These are phyloP conservation scores for Rhodocollybia butyracea DNA, from an alignment of 768 basidiomycete species.

Conservation along the genomic window DNA sequence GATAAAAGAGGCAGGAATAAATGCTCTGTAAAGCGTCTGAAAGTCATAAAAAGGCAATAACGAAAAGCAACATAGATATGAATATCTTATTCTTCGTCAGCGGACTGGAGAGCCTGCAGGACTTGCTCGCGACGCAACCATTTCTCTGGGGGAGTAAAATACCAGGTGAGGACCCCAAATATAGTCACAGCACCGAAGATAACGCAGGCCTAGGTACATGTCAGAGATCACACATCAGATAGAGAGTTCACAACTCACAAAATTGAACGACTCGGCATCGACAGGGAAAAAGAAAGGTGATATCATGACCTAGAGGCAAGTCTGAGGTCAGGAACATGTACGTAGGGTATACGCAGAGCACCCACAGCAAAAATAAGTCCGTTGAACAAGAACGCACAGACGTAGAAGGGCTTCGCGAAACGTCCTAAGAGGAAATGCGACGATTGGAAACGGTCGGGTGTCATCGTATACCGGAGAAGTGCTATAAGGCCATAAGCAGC, in stretches of 20 bases:
- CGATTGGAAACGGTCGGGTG: slow-evolving; percentile 67
- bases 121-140: slow-evolving; percentile 75
- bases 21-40: too few species aligned
- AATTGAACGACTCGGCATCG: slow-evolving; percentile 75
- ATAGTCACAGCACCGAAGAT: slow-evolving; percentile 80
- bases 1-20: too few species aligned
- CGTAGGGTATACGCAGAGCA: too few species aligned
- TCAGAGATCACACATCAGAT: not conserved
- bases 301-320: slow-evolving; percentile 58
- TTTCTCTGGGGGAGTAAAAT: slow-evolving; percentile 70
- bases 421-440: slow-evolving; percentile 74
- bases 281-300: slow-evolving; percentile 91
- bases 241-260: slow-evolving; percentile 45
- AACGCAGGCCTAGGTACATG: slow-evolving; percentile 52
- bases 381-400: slow-evolving; percentile 69
- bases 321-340: slow-evolving; percentile 3
- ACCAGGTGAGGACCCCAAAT: slow-evolving; percentile 76
- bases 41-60: too few species aligned
- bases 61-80: too few species aligned
- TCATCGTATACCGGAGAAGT: slow-evolving; percentile 71
- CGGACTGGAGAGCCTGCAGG: slow-evolving; percentile 38
- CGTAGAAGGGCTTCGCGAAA: slow-evolving; percentile 65
- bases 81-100: not conserved
- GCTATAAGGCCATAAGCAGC: slow-evolving; percentile 86
- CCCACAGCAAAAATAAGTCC: slow-evolving; percentile 68